phyloP scores from a whole-genome alignment of 225 moss, liverwort and hornwort genomes.

The Pseudisothecium myosuroides region DNA sequence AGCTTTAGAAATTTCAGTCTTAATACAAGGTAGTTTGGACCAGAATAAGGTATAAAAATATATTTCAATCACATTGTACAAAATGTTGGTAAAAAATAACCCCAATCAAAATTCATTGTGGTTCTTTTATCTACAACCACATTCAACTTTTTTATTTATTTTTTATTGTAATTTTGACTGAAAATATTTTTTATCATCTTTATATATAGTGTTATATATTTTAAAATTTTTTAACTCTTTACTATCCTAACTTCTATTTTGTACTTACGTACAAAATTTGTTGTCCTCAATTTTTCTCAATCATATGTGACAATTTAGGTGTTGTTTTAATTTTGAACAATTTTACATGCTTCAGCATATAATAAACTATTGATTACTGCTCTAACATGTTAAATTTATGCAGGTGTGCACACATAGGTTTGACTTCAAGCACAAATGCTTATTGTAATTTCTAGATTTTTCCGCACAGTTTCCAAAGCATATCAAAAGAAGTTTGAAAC shows the following conservation, averaged over 20 bases:
- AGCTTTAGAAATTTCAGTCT: no score
- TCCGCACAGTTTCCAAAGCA: rapidly evolving
- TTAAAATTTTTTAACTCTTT: no score
- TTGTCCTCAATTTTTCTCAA: rapidly evolving
- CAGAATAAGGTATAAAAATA: no score
- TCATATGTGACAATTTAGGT: background rate
- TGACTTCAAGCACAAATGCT: background rate
- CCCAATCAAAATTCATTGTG: no score
- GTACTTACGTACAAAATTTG: background rate
- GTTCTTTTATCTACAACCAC: no score
- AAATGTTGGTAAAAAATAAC: no score
- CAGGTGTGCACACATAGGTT: rapidly evolving
- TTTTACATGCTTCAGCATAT: background rate
- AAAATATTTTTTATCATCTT: no score
- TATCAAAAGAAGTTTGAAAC: background rate
- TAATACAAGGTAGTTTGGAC: no score
- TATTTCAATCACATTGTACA: no score
- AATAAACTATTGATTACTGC: background rate
- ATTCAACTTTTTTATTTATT: no score
- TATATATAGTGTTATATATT: no score
- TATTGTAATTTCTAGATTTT: rapidly evolving
- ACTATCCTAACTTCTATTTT: background rate
- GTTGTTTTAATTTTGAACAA: background rate
- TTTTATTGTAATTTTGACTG: no score
- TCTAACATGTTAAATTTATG: background rate